phyloP scores from a whole-genome alignment of 495 filamentous ascomycete species.

The Penicillium angulare region DNA sequence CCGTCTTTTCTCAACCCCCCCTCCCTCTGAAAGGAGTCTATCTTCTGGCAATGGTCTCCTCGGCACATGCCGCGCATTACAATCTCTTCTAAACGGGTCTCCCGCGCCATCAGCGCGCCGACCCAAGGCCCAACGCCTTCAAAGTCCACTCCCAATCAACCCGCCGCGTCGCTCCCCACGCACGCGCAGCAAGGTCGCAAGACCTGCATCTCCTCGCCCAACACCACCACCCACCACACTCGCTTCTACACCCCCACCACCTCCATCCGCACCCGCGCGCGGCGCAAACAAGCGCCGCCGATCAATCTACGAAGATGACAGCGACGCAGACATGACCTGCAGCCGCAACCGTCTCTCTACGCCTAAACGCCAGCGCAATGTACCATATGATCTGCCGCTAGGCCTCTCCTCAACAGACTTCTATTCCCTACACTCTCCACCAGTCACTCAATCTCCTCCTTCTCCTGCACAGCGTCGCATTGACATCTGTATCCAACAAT shows the following conservation, averaged over 20 bases:
- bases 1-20: slow-evolving; percentile 62
- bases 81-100: slow-evolving; percentile 58
- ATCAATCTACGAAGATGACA: slow-evolving; percentile 46
- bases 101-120: slow-evolving; percentile 37
- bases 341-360: slow-evolving; percentile 55
- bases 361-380: slow-evolving; percentile 64
- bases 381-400: slow-evolving; percentile 65
- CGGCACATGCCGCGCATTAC: slow-evolving; percentile 68
- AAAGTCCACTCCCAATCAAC: slow-evolving; percentile 49
- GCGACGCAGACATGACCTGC: slow-evolving; percentile 38
- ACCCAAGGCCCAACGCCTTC: slow-evolving; percentile 43
- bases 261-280: slow-evolving; percentile 37
- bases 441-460: slow-evolving; percentile 37
- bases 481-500: slow-evolving; percentile 8
- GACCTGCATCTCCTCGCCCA: slow-evolving; percentile 35
- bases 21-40: slow-evolving; percentile 51
- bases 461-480: slow-evolving; percentile 26
- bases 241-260: slow-evolving; percentile 34
- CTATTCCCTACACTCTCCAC: slow-evolving; percentile 53
- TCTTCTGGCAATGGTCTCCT: slow-evolving; percentile 58
- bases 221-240: slow-evolving; percentile 25
- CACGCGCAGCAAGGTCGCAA: slow-evolving; percentile 36
- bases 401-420: slow-evolving; percentile 65
- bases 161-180: slow-evolving; percentile 51
- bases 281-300: slow-evolving; percentile 64